phyloP scores from a whole-genome alignment of 352 stramenopile species.

The Pythium sukuiense region DNA sequence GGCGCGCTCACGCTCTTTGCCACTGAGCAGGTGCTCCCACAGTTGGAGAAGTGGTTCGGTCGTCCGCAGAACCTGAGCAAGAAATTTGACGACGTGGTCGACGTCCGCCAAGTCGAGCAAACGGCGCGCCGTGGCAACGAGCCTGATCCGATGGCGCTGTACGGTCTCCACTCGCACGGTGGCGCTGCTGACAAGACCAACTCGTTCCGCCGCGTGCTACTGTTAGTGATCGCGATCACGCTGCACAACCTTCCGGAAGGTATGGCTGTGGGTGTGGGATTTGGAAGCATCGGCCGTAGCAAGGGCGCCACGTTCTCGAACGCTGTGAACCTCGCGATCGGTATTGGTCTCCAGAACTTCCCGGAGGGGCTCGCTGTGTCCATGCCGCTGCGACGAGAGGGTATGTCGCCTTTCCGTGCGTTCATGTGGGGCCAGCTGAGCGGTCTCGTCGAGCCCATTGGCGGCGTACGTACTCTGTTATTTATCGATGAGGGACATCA shows the following conservation, averaged over 20 bases:
- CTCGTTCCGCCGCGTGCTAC: conserved; percentile 75
- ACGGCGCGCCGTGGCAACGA: not conserved
- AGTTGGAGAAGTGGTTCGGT: conserved; percentile 49
- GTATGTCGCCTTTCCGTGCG: conserved; percentile 76
- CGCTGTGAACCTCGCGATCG: conserved; percentile 85
- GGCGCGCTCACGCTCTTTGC: conserved; percentile 73
- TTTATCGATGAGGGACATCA: too few species aligned
- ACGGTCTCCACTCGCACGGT: conserved; percentile 28
- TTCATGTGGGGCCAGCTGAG: conserved; percentile 92
- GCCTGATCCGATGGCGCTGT: conserved; percentile 35
- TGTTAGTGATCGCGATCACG: conserved; percentile 90
- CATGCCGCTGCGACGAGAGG: conserved; percentile 83
- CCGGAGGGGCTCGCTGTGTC: conserved; percentile 88
- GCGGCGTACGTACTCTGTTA: conserved; percentile 50
- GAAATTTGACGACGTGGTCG: conserved; percentile 47
- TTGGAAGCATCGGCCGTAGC: conserved; percentile 80
- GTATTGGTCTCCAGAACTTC: conserved; percentile 91
- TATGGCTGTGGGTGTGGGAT: conserved; percentile 90
- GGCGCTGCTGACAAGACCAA: conserved; percentile 12
- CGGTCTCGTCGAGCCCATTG: conserved; percentile 87
- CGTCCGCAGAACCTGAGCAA: conserved; percentile 49
- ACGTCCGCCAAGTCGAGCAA: conserved; percentile 20
- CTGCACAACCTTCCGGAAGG: conserved; percentile 90
- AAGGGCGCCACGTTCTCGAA: conserved; percentile 70
- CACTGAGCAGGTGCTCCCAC: conserved; percentile 65